Conservation (phyloP, 108 stramenopile species). For the Halocafeteria seosinensis region DNA sequence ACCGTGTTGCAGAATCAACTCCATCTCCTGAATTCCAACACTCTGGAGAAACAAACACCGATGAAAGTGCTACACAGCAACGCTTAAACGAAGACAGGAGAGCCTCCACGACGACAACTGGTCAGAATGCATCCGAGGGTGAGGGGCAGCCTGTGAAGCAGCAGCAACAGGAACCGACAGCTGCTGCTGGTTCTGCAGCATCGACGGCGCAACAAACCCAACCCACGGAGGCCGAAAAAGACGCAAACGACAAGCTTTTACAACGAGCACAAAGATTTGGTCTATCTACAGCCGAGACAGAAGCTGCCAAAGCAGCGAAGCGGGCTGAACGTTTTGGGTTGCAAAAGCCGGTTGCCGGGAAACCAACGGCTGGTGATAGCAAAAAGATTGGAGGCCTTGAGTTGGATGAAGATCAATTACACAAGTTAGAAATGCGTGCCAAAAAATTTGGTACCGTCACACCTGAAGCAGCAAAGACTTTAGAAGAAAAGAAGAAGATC, state of each 20-base stretch:
- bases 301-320: background rate
- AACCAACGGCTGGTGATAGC: background rate
- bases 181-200: background rate
- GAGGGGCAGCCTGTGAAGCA: background rate
- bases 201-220: background rate
- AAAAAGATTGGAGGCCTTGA: background rate
- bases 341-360: background rate
- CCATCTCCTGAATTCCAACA: too few species aligned
- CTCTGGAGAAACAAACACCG: too few species aligned
- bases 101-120: background rate
- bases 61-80: too few species aligned
- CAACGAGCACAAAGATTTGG: background rate
- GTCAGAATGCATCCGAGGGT: background rate
- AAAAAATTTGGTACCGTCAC: background rate
- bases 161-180: background rate
- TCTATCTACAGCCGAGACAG: background rate
- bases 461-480: background rate
- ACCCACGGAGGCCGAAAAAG: background rate
- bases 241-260: background rate
- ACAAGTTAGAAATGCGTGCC: background rate
- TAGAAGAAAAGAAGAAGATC: background rate
- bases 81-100: background rate
- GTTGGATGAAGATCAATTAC: background rate
- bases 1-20: too few species aligned
- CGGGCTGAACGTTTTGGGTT: background rate